A percentile compares a stretch with the other conserved stretches of the same genome.
These are phyloP conservation scores for Hylodesmum podocarpum DNA, from an alignment of 306 rosid genomes.

Conservation along the genomic window DNA sequence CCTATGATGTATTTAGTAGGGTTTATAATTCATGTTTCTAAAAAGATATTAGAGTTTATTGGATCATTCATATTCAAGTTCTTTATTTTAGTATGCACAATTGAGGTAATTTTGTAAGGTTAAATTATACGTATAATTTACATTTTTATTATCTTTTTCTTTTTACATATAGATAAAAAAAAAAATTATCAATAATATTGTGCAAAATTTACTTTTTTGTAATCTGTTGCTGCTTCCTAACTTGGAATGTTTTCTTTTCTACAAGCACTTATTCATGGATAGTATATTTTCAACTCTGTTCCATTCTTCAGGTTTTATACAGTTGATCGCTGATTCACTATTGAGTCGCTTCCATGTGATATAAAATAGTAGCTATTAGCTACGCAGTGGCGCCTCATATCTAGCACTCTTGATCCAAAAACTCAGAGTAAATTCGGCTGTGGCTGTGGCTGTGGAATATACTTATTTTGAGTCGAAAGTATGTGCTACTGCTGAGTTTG, in stretches of 20 bases:
- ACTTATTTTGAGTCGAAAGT: conserved; percentile 7
- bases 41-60: no score
- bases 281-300: not conserved
- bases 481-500: not conserved
- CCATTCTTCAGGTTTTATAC: conserved; percentile 21
- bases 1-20: no score
- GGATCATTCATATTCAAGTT: no score
- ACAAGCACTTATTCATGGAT: not conserved
- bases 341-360: not conserved
- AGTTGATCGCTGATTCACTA: not conserved
- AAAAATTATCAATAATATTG: not conserved
- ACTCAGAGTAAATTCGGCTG: not conserved
- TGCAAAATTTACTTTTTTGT: not conserved
- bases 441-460: not conserved
- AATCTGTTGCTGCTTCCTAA: not conserved
- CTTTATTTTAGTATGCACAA: no score
- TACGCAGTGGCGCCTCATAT: not conserved
- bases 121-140: no score
- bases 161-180: no score
- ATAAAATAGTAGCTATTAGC: not conserved
- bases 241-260: not conserved
- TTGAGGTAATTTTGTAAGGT: no score
- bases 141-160: no score
- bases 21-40: no score
- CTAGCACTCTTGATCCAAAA: not conserved